phyloP scores from a whole-genome alignment of 225 moss, liverwort and hornwort genomes.

The Rhytidiadelphus loreus region DNA sequence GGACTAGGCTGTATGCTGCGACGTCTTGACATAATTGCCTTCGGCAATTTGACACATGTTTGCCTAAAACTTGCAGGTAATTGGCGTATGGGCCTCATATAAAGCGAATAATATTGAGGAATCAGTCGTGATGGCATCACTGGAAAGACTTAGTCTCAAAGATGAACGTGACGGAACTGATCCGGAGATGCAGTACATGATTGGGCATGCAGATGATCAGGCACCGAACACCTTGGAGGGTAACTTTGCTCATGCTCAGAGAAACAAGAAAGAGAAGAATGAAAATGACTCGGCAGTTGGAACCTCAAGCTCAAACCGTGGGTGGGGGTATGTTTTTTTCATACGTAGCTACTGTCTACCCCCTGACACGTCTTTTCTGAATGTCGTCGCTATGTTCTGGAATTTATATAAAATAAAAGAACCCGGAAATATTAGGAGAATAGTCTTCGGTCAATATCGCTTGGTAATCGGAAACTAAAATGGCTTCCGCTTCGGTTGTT shows the following conservation, averaged over 20 bases:
- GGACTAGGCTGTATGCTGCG: neutral
- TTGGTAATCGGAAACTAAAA: neutral
- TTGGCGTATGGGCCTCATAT: slow-evolving; percentile 87
- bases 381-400: neutral
- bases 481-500: neutral
- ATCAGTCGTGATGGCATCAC: slow-evolving; percentile 72
- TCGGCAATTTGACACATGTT: neutral
- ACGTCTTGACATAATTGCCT: neutral
- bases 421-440: neutral
- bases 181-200: slow-evolving; percentile 86
- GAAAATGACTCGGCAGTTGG: slow-evolving; percentile 17
- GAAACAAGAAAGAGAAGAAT: slow-evolving; percentile 17
- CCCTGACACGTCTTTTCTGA: neutral
- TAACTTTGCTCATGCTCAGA: slow-evolving; percentile 14
- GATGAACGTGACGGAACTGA: slow-evolving; percentile 93
- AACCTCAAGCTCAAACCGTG: neutral
- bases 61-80: slow-evolving; percentile 37
- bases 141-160: slow-evolving; percentile 80
- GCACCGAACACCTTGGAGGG: slow-evolving; percentile 37
- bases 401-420: neutral
- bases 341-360: neutral
- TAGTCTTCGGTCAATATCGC: neutral
- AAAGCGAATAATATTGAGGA: slow-evolving; percentile 66
- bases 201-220: slow-evolving; percentile 70
- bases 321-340: slow-evolving; percentile 21